phyloP scores from a whole-genome alignment of 139 green algal species.

The Chlamydomonas asymmetrica region DNA sequence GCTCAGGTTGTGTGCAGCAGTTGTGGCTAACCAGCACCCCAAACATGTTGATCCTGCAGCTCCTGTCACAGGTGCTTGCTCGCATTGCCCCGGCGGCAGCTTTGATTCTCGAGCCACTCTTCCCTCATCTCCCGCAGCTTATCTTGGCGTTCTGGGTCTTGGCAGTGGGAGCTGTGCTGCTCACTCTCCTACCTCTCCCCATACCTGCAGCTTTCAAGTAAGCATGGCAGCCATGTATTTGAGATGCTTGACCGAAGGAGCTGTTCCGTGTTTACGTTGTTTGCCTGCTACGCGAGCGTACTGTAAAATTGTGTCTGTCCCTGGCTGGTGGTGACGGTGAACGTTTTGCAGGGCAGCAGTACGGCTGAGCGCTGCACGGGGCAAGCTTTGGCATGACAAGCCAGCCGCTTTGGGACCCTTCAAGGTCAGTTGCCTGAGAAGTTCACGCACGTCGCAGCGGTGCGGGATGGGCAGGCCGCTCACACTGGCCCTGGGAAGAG shows the following conservation, averaged over 20 bases:
- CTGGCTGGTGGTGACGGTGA: too few relatives aligned
- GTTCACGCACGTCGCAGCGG: too few relatives aligned
- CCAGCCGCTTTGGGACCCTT: slow-evolving; percentile 46
- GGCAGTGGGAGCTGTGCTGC: slow-evolving; percentile 36
- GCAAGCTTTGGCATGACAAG: slow-evolving; percentile 54
- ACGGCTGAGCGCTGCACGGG: slow-evolving; percentile 28
- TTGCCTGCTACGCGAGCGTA: not conserved
- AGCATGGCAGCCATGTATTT: not conserved
- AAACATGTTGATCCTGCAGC: too few relatives aligned
- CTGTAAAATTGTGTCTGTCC: not conserved
- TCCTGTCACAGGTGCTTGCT: too few relatives aligned
- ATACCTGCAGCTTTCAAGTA: slow-evolving; percentile 52
- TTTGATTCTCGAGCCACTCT: too few relatives aligned
- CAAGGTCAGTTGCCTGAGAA: slow-evolving; percentile 41
- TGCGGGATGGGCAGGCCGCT: too few relatives aligned
- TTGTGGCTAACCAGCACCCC: too few relatives aligned
- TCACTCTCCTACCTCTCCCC: slow-evolving; percentile 48
- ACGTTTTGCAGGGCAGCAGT: slow-evolving; percentile 40
- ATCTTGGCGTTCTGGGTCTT: slow-evolving; percentile 61
- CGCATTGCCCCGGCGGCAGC: too few relatives aligned
- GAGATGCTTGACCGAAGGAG: not conserved
- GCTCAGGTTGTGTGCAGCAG: too few relatives aligned
- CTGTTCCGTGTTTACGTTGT: not conserved
- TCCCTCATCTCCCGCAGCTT: too few relatives aligned
- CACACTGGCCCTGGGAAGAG: too few relatives aligned